Percentiles rank a stretch among this genome's conserved stretches.
Evolutionary conservation across 2,329 filamentous ascomycete genomes (phyloP).

Genomic region (Sporothrix inflata): DNA sequence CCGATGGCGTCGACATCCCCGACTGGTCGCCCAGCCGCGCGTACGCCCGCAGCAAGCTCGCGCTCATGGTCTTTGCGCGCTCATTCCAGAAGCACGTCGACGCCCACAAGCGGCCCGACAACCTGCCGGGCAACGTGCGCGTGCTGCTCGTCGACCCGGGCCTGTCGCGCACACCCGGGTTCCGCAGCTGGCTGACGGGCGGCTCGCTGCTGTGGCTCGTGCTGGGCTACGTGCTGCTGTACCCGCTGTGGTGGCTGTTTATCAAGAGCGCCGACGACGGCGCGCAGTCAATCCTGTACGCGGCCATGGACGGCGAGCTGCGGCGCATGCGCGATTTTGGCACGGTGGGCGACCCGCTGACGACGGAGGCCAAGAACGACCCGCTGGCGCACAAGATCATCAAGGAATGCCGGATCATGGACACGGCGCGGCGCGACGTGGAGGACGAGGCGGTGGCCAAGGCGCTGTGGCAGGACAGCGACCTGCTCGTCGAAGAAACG

Average conservation of each 20-base stretch:
- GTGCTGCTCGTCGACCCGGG: constrained; percentile 90
- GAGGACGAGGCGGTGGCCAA: constrained; percentile 79
- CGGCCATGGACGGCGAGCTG: constrained; percentile 78
- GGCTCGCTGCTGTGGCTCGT: constrained; percentile 80
- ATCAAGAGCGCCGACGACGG: constrained; percentile 83
- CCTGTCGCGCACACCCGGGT: constrained; percentile 81
- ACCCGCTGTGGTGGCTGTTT: constrained; percentile 82
- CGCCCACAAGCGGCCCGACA: constrained; percentile 80
- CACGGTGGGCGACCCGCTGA: constrained; percentile 16
- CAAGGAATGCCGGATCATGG: constrained; percentile 84
- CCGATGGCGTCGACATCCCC: constrained; percentile 45
- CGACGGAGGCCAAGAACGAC: constrained; percentile 9
- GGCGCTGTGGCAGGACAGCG: constrained; percentile 86
- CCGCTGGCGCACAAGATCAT: constrained; percentile 57
- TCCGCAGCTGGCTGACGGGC: constrained; percentile 80
- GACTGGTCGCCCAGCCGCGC: constrained; percentile 60
- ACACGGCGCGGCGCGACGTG: constrained; percentile 72
- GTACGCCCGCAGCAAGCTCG: constrained; percentile 72
- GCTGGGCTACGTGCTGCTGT: constrained; percentile 73
- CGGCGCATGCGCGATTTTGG: constrained; percentile 51
- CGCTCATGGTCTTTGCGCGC: constrained; percentile 84
- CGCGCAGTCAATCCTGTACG: constrained; percentile 83
- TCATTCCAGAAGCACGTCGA: constrained; percentile 93
- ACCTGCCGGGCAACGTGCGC: constrained; percentile 77
- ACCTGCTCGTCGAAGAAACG: constrained; percentile 76